phyloP scores from a whole-genome alignment of 2,329 filamentous ascomycete species.

The Bretziella fagacearum region DNA sequence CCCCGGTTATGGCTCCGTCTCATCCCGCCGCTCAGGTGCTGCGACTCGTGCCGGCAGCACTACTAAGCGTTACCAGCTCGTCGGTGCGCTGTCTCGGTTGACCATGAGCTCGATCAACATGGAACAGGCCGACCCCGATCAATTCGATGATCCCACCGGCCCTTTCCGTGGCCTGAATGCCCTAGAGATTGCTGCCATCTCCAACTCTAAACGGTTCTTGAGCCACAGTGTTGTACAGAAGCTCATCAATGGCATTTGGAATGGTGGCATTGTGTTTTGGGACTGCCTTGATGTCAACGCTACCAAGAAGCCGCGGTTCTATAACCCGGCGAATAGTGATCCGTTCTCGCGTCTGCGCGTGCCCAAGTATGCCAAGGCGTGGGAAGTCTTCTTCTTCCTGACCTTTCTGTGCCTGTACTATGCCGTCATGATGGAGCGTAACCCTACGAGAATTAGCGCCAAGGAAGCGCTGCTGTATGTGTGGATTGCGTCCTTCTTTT shows the following conservation, averaged over 20 bases:
- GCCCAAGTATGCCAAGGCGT: conserved; percentile 68
- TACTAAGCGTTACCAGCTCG: conserved; percentile 30
- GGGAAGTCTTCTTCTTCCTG: conserved; percentile 67
- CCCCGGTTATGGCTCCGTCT: conserved; percentile 17
- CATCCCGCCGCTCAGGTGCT: conserved; percentile 13
- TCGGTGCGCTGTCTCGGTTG: conserved; percentile 39
- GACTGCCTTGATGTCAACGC: conserved; percentile 56
- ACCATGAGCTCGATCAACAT: conserved; percentile 30
- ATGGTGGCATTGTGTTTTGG: conserved; percentile 78
- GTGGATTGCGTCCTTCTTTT: conserved; percentile 76
- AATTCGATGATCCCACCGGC: conserved; percentile 45
- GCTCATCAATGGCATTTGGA: conserved; percentile 72
- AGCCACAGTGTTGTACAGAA: conserved; percentile 66
- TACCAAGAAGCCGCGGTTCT: conserved; percentile 59
- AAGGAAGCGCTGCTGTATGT: conserved; percentile 62
- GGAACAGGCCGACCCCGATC: conserved; percentile 25
- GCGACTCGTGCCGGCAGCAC: conserved; percentile 18
- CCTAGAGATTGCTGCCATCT: conserved; percentile 69
- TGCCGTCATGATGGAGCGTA: conserved; percentile 60
- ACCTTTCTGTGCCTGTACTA: conserved; percentile 70
- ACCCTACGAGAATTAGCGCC: conserved; percentile 45
- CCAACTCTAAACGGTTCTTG: conserved; percentile 69
- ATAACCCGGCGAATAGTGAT: conserved; percentile 50
- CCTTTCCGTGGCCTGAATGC: conserved; percentile 69
- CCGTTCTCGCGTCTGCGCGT: conserved; percentile 61